phyloP scores from a whole-genome alignment of 495 filamentous ascomycete genomes.

The Xylaria castorea region DNA sequence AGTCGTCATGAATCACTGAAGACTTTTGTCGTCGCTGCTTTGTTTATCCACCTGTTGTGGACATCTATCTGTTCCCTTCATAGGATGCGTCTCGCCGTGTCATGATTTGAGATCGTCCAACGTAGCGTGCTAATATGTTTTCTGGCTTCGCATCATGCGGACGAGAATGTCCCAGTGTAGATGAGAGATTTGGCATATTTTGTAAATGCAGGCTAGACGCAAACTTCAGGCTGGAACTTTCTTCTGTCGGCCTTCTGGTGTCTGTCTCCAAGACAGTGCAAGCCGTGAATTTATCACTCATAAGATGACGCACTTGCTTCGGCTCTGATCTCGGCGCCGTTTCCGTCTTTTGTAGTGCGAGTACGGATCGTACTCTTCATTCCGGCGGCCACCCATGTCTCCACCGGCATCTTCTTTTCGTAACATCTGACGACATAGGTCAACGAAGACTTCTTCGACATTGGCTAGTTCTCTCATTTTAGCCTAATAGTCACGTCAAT shows the following conservation, averaged over 20 bases:
- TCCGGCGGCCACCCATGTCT: constrained; percentile 51
- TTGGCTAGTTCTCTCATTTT: constrained; percentile 62
- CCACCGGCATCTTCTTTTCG: constrained; percentile 64
- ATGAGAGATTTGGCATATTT: neutral
- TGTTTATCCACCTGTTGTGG: neutral
- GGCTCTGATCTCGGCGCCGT: constrained; percentile 35
- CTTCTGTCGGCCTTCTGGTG: neutral
- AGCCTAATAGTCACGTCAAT: constrained; percentile 17
- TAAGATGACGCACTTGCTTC: constrained; percentile 43
- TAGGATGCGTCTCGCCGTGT: neutral
- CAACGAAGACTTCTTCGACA: constrained; percentile 93
- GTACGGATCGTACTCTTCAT: constrained; percentile 44
- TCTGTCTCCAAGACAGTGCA: neutral
- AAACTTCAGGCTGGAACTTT: neutral
- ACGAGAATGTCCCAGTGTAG: neutral
- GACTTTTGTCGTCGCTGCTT: constrained; percentile 7
- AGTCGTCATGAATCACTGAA: neutral
- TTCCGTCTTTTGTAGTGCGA: constrained; percentile 41
- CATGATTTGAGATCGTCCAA: neutral
- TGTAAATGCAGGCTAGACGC: neutral
- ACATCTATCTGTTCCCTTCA: neutral
- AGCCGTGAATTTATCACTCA: constrained; percentile 17
- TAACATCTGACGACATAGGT: constrained; percentile 92
- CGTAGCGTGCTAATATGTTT: neutral
- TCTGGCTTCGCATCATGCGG: neutral